Conservation (phyloP, 768 basidiomycete species). For the Trametes coccinea region DNA sequence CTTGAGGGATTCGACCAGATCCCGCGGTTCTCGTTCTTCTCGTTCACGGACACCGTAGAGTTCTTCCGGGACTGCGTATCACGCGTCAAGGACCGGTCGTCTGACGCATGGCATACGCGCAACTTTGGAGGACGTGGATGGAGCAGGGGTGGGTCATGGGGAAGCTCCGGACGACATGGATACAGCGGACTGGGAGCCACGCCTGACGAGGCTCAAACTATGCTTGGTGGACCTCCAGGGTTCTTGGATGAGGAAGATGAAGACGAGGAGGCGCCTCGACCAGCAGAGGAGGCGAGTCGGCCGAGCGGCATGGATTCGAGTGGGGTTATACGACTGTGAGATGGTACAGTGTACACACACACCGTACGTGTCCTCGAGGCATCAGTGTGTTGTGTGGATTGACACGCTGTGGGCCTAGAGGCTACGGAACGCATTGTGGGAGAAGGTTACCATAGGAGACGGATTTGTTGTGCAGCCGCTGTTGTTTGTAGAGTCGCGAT, state of each 20-base stretch:
- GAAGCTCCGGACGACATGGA: constrained; percentile 21
- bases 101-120: constrained; percentile 28
- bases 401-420: not conserved
- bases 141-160: constrained; percentile 19
- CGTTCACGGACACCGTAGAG: constrained; percentile 30
- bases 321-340: constrained; percentile 32
- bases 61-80: constrained; percentile 26
- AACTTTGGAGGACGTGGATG: constrained; percentile 23
- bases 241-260: constrained; percentile 32
- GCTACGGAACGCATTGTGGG: too few relatives aligned
- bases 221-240: constrained; percentile 32
- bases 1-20: constrained; percentile 73
- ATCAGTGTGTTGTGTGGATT: constrained; percentile 2
- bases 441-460: too few relatives aligned
- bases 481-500: constrained; percentile 1
- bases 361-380: constrained; percentile 6
- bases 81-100: constrained; percentile 24
- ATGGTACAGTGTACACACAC: not conserved
- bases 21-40: constrained; percentile 54
- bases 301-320: constrained; percentile 24
- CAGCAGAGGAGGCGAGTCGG: constrained; percentile 1
- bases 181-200: constrained; percentile 28
- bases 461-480: not conserved
- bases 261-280: constrained; percentile 23
- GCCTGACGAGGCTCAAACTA: constrained; percentile 30